Base-by-base conservation (phyloP, 2,329 filamentous ascomycete species). In the Talaromyces pinophilus region DNA sequence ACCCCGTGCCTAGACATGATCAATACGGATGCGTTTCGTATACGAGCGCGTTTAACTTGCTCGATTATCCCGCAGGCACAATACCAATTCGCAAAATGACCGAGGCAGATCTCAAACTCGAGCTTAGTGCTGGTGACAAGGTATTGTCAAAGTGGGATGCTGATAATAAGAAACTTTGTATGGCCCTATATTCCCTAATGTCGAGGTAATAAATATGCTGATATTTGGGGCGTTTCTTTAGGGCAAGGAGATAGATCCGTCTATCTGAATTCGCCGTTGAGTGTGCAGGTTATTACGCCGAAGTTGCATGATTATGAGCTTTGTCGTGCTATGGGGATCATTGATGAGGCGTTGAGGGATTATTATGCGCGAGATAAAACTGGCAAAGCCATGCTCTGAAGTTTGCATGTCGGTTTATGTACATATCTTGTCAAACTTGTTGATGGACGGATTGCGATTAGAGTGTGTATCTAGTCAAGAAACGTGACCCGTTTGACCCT, bases 21-120 rank as follows among this genome's bases (percentile, higher is more conserved):
- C 79, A 82, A 1, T 90, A 86, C 76, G 88, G 88, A 72, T 84
- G 83, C 0, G 84, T 86, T 0, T 84, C 86, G 65, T 90, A 90
- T 72, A 89, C 87, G 0, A 84, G 81, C 25, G 82, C 81, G 1
- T 89, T 87, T 71, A 87, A 89, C 8, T 71, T 90, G 64, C 74
- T 90, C 25, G 88, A 90, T 72, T 88, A 86, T 71, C 84, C 88
- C 0, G 84, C 87, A 1, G 88, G 85, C 0, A 76, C 74, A 0
- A 68, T 90, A 1, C 87, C 87, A 0, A 82, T 90, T 0, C 77
- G 87, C 2, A 72, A 74, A 1, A 81, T 88, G 61, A 73, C 67
- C 0, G 76, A 81, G 62, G 72, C 70, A 0, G 88, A 90, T 75
- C 48, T 67, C 7, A 42, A 48, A 5, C 75, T 87, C 68, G 72